Conservation (phyloP, 2,329 filamentous ascomycete species). For the Fusarium sambucinum region DNA sequence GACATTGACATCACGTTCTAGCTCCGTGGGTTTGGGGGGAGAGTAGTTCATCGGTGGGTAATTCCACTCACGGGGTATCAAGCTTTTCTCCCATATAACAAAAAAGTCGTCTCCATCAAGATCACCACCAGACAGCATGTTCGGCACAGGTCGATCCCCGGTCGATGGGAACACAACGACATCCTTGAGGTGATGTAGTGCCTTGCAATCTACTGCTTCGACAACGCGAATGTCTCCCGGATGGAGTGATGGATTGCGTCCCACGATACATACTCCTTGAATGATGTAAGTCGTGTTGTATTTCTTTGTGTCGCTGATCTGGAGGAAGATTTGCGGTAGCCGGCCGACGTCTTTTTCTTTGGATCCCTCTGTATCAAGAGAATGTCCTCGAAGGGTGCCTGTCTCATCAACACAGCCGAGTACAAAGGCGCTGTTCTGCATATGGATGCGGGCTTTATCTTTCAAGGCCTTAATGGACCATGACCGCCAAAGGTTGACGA, state of each 20-base stretch:
- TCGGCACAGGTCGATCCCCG: constrained; percentile 86
- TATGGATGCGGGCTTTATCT: constrained; percentile 87
- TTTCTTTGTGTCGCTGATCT: constrained; percentile 73
- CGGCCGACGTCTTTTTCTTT: constrained; percentile 59
- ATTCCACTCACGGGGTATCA: constrained; percentile 80
- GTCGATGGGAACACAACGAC: constrained; percentile 88
- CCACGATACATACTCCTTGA: constrained; percentile 82
- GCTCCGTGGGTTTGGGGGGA: constrained; percentile 65
- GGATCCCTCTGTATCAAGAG: constrained; percentile 58
- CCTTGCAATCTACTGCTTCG: constrained; percentile 79
- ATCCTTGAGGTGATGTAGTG: constrained; percentile 81
- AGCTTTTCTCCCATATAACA: constrained; percentile 85
- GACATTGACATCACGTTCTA: constrained; percentile 73
- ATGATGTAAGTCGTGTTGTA: constrained; percentile 72
- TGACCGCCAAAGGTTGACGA: constrained; percentile 85
- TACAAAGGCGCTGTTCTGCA: constrained; percentile 87
- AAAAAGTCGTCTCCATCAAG: constrained; percentile 97
- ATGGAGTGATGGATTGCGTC: constrained; percentile 93
- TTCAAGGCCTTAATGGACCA: constrained; percentile 93
- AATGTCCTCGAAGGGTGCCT: constrained; percentile 77
- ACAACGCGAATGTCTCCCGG: constrained; percentile 93
- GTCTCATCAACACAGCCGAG: constrained; percentile 93
- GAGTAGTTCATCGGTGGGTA: constrained; percentile 82
- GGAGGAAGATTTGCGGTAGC: constrained; percentile 90
- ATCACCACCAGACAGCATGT: constrained; percentile 96